A percentile compares a stretch with the other conserved stretches of the same genome.
Evolutionary conservation across 441 rosid genomes (phyloP).

Genomic region (Biscutella laevigata): DNA sequence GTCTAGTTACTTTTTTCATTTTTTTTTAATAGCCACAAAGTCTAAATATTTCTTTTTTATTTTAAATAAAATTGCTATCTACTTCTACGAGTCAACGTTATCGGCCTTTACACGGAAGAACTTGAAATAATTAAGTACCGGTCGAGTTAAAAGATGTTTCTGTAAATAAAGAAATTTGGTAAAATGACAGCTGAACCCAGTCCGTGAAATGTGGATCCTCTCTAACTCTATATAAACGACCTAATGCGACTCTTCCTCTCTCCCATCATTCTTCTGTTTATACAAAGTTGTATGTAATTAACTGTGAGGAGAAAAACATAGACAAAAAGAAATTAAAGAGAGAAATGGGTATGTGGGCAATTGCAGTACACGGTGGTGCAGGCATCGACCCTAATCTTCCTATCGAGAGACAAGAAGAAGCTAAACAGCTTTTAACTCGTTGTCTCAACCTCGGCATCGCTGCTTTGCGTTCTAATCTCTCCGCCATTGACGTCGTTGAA

Average conservation of each 20-base stretch:
- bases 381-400: constrained; percentile 95
- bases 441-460: constrained; percentile 81
- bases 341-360: constrained; percentile 83
- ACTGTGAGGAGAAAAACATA: not conserved
- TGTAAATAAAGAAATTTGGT: too few species aligned
- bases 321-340: constrained; percentile 6
- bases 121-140: too few species aligned
- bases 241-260: constrained; percentile 7
- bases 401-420: constrained; percentile 59
- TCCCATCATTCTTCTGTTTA: constrained; percentile 8
- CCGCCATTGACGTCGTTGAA: constrained; percentile 90
- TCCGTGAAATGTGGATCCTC: constrained; percentile 10
- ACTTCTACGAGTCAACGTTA: too few species aligned
- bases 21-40: too few species aligned
- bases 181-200: constrained; percentile 5
- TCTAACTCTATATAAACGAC: constrained; percentile 18
- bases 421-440: constrained; percentile 71
- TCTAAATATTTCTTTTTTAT: too few species aligned
- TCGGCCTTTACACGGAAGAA: too few species aligned
- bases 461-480: constrained; percentile 59
- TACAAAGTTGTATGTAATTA: not conserved
- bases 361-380: constrained; percentile 97
- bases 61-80: too few species aligned
- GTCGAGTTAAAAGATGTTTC: too few species aligned
- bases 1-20: too few species aligned